phyloP scores from a whole-genome alignment of 2,329 filamentous ascomycete genomes.

The Neonectria ditissima region DNA sequence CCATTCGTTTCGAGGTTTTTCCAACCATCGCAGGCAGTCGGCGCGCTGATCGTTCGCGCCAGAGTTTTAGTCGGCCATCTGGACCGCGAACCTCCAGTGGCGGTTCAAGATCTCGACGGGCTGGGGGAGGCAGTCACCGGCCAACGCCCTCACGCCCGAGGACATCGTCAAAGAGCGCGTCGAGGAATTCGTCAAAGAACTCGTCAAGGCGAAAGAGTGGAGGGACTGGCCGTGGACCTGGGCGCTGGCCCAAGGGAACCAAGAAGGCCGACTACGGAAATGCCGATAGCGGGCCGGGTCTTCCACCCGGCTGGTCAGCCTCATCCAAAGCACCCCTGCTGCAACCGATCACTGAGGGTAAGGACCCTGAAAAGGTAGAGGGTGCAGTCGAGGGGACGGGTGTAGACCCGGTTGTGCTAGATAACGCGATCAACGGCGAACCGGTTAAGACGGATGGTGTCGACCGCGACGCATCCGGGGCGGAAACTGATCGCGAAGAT shows the following conservation, averaged over 20 bases:
- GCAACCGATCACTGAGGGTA: constrained; percentile 31
- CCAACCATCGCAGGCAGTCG: constrained; percentile 70
- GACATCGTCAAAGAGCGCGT: constrained; percentile 27
- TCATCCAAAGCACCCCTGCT: constrained; percentile 46
- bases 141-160: constrained; percentile 51
- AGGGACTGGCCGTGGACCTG: constrained; percentile 73
- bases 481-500: constrained; percentile 26
- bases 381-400: constrained; percentile 39
- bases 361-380: constrained; percentile 28
- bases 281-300: constrained; percentile 72
- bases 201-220: constrained; percentile 67
- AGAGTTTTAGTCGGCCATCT: constrained; percentile 54
- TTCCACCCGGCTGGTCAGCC: constrained; percentile 68
- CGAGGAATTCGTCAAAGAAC: constrained; percentile 45
- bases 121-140: constrained; percentile 48
- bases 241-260: constrained; percentile 75
- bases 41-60: constrained; percentile 60
- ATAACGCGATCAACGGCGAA: constrained; percentile 33
- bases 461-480: constrained; percentile 28
- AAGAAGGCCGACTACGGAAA: constrained; percentile 77
- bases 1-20: constrained; percentile 81
- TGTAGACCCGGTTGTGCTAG: constrained; percentile 51
- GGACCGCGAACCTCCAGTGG: constrained; percentile 52
- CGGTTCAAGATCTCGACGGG: constrained; percentile 54
- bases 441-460: constrained; percentile 32